Base-by-base conservation (phyloP, 257 asterid species). In the Solanum virginianum region DNA sequence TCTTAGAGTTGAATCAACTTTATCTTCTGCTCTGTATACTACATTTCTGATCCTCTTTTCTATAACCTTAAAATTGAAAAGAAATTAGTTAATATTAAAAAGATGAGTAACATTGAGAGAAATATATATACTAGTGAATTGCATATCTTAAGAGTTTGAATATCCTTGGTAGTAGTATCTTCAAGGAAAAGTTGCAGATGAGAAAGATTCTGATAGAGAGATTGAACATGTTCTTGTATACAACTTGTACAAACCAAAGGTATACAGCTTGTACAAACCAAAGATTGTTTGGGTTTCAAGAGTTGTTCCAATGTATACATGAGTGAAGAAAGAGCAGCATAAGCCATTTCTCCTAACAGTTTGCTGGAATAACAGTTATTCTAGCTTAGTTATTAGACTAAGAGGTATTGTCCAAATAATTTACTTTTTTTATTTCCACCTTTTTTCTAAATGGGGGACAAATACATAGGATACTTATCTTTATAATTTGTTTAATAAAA, bases 301-400 rank as follows among this genome's bases (percentile, higher is more conserved):
- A 86, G 80, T 26, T 86, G 68, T 43, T 86, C 84, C 0, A 88
- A 82, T 59, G 74, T 32, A 26, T 80, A 75, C 57, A 66, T 36
- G 80, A 88, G 88, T 36, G 91, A 88, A 75, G 85, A 85, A 55
- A 88, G 80, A 84, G 89, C 83, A 56, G 84, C 88, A 49, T 86
- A 86, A 55, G 89, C 86, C 26, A 87, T 84, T n/a, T 60, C 32
- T n/a, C 32, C 14, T 12, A 29, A 29, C 36, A 32, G 3, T 53
- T 12, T 53, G 17, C 56, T 53, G 56, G 56, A 53, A 14, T 14
- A 53, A 53, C 56, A 13, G 13, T 4, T 13, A 6, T 24, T 7
- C 1, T 55, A 56, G 62, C 36, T 32, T 32, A 32, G 36, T 32
- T 32, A 32, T 32, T 32, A 32, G 36, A 32, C 36, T 32, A 32